phyloP scores from a whole-genome alignment of 2,329 filamentous ascomycete genomes.

The Botrytis paeoniae region DNA sequence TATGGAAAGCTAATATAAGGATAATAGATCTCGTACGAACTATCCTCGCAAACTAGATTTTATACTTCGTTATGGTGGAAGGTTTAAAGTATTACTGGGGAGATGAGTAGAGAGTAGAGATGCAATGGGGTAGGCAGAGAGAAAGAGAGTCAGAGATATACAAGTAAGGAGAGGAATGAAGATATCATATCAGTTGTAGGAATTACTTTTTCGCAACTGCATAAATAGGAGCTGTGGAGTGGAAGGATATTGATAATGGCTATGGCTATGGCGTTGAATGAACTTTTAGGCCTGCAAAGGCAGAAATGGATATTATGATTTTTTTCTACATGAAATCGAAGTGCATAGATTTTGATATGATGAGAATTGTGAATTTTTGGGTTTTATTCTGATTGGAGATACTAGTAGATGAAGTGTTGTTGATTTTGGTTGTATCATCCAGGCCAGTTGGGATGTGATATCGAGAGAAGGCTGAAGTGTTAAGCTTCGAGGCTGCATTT shows the following conservation, averaged over 20 bases:
- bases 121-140: neutral
- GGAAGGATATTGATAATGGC: conserved; percentile 20
- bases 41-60: conserved; percentile 73
- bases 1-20: conserved; percentile 19
- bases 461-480: too few species aligned
- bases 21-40: conserved; percentile 74
- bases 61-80: neutral
- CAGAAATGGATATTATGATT: conserved; percentile 3
- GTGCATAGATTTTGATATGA: neutral
- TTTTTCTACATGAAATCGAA: neutral
- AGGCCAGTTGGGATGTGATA: neutral
- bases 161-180: conserved; percentile 15
- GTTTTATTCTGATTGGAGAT: neutral
- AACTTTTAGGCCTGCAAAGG: conserved; percentile 18
- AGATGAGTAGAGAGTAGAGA: neutral
- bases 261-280: conserved; percentile 23
- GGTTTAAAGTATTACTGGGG: neutral
- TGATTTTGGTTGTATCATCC: neutral
- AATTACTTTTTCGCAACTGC: conserved; percentile 23
- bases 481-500: too few species aligned
- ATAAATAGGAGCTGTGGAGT: conserved; percentile 28
- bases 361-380: neutral
- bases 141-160: neutral
- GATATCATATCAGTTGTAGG: conserved; percentile 26
- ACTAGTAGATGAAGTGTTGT: too few species aligned